phyloP scores from a whole-genome alignment of 2,329 filamentous ascomycete species.

The Fonsecaea monophora region DNA sequence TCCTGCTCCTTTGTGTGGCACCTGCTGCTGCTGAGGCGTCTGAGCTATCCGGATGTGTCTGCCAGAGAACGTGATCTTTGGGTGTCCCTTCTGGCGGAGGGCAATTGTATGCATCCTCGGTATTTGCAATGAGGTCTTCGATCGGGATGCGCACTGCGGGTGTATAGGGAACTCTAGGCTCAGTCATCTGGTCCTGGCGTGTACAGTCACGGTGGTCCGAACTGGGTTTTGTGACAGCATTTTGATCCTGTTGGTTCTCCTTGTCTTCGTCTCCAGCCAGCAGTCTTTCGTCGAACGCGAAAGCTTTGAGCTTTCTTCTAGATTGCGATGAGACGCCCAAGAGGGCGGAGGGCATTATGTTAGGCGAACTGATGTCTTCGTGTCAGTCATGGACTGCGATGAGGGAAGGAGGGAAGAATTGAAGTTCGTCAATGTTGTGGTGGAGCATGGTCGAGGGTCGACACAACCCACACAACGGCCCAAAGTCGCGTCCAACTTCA shows the following conservation, averaged over 20 bases:
- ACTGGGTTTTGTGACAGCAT: background rate
- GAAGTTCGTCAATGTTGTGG: conserved; percentile 9
- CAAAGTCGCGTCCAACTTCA: background rate
- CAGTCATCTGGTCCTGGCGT: conserved; percentile 4
- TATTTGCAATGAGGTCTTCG: conserved; percentile 67
- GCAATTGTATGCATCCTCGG: conserved; percentile 61
- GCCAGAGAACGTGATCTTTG: conserved; percentile 68
- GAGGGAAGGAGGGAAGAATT: background rate
- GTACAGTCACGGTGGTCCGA: background rate
- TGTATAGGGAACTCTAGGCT: conserved; percentile 58
- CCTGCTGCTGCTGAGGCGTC: conserved; percentile 55
- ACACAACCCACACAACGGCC: background rate
- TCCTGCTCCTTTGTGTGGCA: conserved; percentile 59
- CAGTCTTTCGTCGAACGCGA: conserved; percentile 27
- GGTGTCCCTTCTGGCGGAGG: conserved; percentile 61
- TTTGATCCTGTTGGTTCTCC: conserved; percentile 27
- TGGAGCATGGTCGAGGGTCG: conserved; percentile 5
- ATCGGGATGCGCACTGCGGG: conserved; percentile 65
- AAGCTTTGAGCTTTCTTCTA: conserved; percentile 33
- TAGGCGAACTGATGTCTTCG: background rate
- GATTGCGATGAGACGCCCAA: conserved; percentile 35
- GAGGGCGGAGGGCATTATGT: conserved; percentile 29
- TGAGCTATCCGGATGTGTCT: conserved; percentile 54
- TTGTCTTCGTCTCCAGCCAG: conserved; percentile 24
- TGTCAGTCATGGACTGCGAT: conserved; percentile 13